Base-by-base conservation (phyloP, 176 grass and related monocot species). In the Oryza rufipogon region DNA sequence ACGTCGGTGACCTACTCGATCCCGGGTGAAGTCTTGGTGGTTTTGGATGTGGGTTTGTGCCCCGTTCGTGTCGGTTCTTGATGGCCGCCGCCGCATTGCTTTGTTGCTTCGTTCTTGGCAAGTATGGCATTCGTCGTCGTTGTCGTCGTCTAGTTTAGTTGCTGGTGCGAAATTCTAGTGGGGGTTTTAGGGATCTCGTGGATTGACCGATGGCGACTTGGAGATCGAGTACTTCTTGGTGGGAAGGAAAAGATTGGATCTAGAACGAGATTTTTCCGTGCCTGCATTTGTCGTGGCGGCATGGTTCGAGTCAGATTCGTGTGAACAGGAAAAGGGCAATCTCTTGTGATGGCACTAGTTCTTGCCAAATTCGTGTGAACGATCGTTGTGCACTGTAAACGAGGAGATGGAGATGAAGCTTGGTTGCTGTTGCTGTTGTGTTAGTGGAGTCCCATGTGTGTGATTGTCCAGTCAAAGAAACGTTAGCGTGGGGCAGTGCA, bases 391-490 rank as follows among this genome's bases (percentile, higher is more conserved):
- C 7, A 12, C 9, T 8, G 3, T 23, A 47, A 73, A 44, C 11
- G 42, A 44, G 42, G 42, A 44, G 42, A 44, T 46, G 42, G 9
- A 44, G 9, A 44, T 46, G 44, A 14, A 58, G 36, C 9, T 22
- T 80, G 81, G 32, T 23, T 44, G 8, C 12, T 13, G 13, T 15
- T 49, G 23, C 1, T 17, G 54, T 19, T 48, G 66, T 52, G 9
- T 19, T 44, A 34, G 56, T 44, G 33, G 67, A 76, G 63, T 51
- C 77, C 77, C 73, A 26, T 86, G 88, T 42, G 80, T 63, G 17
- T 41, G 82, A 79, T 79, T 77, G 30, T 65, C 70, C 42, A 26
- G 9, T 9, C 32, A 61, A 14, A 30, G 28, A 48, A 20, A 5
- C 36, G 13, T n/a, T 64, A 19, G 56, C 64, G 25, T 88, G 61